phyloP scores from a whole-genome alignment of 495 filamentous ascomycete species.

The Penicillium cinerascens region DNA sequence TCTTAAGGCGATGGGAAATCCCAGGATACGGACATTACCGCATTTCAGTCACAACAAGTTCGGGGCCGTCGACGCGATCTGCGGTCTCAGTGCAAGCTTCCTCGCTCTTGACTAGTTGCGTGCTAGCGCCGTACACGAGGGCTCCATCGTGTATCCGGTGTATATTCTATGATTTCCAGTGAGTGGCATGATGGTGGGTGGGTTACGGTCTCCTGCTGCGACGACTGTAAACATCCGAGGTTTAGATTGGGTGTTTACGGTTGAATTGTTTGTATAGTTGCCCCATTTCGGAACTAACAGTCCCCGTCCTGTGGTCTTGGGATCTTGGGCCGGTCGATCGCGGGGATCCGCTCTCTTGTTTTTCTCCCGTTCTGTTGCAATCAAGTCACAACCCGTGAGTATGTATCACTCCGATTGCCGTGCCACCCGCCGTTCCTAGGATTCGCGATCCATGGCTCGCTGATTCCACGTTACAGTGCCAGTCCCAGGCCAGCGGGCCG shows the following conservation, averaged over 20 bases:
- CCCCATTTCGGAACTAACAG: too few relatives aligned
- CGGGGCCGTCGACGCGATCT: slow-evolving; percentile 19
- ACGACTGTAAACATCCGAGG: neutral
- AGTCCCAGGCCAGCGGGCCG: slow-evolving; percentile 25
- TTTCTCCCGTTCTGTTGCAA: neutral
- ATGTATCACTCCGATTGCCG: slow-evolving; percentile 4
- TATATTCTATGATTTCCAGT: too few relatives aligned
- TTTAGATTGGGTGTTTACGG: neutral
- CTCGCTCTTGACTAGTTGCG: slow-evolving; percentile 3
- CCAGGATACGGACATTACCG: neutral
- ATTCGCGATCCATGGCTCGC: slow-evolving; percentile 9
- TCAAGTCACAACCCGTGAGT: slow-evolving; percentile 2
- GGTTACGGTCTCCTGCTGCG: neutral
- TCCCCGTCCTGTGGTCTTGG: slow-evolving; percentile 10
- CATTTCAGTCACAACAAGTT: neutral
- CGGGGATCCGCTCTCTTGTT: neutral
- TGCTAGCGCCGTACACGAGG: slow-evolving; percentile 9
- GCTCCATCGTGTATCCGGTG: slow-evolving; percentile 8
- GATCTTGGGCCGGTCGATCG: slow-evolving; percentile 14
- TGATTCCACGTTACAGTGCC: slow-evolving; percentile 13
- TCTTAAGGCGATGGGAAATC: neutral
- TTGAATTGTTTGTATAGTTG: neutral
- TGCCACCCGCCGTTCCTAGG: slow-evolving; percentile 9
- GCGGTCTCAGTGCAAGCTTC: slow-evolving; percentile 16
- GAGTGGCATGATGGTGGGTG: neutral